Percentiles rank a stretch among this genome's conserved stretches.
Evolutionary conservation across 148 eudicot species (phyloP).

Genomic region (Diospyros kaki): DNA sequence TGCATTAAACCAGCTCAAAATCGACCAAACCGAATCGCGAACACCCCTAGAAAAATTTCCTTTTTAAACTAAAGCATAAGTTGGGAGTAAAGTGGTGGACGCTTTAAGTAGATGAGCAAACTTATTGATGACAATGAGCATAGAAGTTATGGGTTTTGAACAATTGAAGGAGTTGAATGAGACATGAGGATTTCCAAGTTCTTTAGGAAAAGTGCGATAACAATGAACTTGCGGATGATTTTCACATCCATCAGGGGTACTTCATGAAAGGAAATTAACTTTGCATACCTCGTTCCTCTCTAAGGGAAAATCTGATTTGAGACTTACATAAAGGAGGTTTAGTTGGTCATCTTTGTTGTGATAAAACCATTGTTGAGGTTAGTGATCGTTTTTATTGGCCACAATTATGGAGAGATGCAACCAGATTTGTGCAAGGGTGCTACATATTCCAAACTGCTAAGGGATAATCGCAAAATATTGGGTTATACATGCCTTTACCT

Average conservation of each 20-base stretch:
- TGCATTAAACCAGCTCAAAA: too few relatives aligned
- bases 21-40: too few relatives aligned
- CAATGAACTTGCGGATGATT: too few relatives aligned
- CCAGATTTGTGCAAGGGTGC: background rate
- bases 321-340: background rate
- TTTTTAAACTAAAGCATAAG: background rate
- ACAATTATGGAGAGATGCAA: background rate
- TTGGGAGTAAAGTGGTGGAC: background rate
- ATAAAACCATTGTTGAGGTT: background rate
- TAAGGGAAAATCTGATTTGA: background rate
- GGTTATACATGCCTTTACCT: background rate
- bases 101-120: background rate
- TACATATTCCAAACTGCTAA: background rate
- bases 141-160: background rate
- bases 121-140: background rate
- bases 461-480: slow-evolving; percentile 3
- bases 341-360: background rate
- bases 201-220: too few relatives aligned
- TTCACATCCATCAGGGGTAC: background rate
- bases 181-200: too few relatives aligned
- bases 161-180: background rate
- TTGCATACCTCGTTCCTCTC: background rate
- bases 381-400: background rate
- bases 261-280: background rate
- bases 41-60: too few relatives aligned